A percentile compares a stretch with the other conserved stretches of the same genome.
Evolutionary conservation across 164 flowering plant genomes (phyloP).

Genomic region (Litsea cubeba): DNA sequence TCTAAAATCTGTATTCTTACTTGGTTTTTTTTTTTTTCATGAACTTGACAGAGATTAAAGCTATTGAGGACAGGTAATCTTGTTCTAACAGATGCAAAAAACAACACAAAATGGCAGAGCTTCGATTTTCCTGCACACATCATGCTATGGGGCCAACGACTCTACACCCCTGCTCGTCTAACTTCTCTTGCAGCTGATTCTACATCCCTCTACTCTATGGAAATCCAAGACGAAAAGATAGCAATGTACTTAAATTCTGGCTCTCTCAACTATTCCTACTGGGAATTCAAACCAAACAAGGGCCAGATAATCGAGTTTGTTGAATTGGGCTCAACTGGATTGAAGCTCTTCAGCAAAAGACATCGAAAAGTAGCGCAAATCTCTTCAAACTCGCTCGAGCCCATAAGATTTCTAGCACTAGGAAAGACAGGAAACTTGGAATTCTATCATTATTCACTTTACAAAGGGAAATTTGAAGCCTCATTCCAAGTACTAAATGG

Average conservation of each 20-base stretch:
- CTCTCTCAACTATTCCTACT: constrained; percentile 59
- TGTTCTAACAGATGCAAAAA: constrained; percentile 41
- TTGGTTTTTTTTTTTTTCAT: neutral
- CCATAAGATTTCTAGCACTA: constrained; percentile 55
- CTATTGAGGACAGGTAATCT: constrained; percentile 60
- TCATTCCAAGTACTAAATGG: constrained; percentile 53
- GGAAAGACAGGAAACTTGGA: constrained; percentile 60
- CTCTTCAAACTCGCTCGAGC: constrained; percentile 19
- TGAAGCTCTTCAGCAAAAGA: constrained; percentile 43
- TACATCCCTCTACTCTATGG: constrained; percentile 49
- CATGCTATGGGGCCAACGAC: constrained; percentile 66
- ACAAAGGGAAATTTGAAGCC: constrained; percentile 42
- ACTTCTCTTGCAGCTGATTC: constrained; percentile 50
- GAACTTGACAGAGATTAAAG: constrained; percentile 62
- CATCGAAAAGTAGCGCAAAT: constrained; percentile 44
- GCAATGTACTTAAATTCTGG: constrained; percentile 55
- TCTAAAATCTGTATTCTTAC: neutral
- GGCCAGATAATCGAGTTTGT: constrained; percentile 42
- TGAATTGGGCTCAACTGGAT: constrained; percentile 43
- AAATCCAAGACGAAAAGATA: constrained; percentile 48
- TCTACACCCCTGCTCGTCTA: constrained; percentile 45
- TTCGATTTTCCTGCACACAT: constrained; percentile 79
- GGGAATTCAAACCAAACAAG: constrained; percentile 60
- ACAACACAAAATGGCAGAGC: constrained; percentile 75
- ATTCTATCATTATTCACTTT: constrained; percentile 54